These are phyloP conservation scores for Aspergillus panamensis DNA, from an alignment of 495 filamentous ascomycete species.

Conservation along the genomic window DNA sequence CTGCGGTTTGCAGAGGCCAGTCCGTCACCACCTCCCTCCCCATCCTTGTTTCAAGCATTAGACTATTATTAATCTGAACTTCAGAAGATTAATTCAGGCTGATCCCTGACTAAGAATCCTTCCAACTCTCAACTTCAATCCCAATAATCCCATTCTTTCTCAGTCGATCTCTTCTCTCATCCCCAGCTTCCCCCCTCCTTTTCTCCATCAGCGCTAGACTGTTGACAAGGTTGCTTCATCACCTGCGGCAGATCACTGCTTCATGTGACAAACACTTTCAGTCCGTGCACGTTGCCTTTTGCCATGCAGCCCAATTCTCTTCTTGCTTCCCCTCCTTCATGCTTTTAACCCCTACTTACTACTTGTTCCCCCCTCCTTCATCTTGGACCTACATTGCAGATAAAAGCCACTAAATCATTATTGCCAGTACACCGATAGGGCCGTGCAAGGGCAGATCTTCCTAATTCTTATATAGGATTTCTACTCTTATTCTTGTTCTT, in stretches of 20 bases:
- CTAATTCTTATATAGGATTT: background rate
- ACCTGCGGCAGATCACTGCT: slow-evolving; percentile 1
- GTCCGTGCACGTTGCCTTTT: slow-evolving; percentile 7
- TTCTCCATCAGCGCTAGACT: background rate
- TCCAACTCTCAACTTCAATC: background rate
- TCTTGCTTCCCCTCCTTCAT: slow-evolving; percentile 7
- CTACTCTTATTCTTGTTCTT: background rate
- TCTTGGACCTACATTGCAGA: background rate
- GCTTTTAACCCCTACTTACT: slow-evolving; percentile 4
- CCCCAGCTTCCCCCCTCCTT: background rate
- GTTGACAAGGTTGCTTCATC: background rate
- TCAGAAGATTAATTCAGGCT: background rate
- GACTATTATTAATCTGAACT: background rate
- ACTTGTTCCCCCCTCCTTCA: background rate
- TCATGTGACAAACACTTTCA: slow-evolving; percentile 3
- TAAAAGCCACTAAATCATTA: background rate
- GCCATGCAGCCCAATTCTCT: slow-evolving; percentile 8
- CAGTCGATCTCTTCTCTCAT: background rate
- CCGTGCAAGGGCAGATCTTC: background rate
- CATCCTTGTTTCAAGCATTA: background rate
- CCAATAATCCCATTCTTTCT: background rate
- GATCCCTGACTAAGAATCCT: slow-evolving; percentile 12
- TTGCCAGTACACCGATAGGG: background rate
- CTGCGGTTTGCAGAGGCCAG: background rate
- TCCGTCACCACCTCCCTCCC: background rate